phyloP scores from a whole-genome alignment of 2,329 filamentous ascomycete genomes.

The Sclerotinia sclerotiorum region DNA sequence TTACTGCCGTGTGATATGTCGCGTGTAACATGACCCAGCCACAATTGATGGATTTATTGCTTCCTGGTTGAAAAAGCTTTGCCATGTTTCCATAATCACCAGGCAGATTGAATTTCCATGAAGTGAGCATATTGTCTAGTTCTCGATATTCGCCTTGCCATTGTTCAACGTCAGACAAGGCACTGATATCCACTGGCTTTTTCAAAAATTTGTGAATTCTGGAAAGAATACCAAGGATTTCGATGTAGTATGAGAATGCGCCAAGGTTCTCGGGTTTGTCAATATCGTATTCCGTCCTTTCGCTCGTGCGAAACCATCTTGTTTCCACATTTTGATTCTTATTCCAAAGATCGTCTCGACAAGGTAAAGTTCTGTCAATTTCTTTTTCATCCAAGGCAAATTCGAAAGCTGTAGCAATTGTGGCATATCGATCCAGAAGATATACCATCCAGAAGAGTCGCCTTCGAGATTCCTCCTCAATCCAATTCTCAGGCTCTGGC shows the following conservation, averaged over 20 bases:
- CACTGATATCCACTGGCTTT: constrained; percentile 83
- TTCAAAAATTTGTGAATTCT: constrained; percentile 88
- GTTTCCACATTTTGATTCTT: constrained; percentile 84
- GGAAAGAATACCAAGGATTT: constrained; percentile 82
- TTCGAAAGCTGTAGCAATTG: constrained; percentile 87
- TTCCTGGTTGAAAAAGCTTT: constrained; percentile 69
- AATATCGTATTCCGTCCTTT: constrained; percentile 59
- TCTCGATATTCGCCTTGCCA: constrained; percentile 88
- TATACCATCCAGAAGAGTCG: constrained; percentile 95
- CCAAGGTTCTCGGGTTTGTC: constrained; percentile 79
- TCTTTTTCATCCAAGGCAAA: constrained; percentile 87
- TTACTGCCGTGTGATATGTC: constrained; percentile 85
- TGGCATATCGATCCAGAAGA: constrained; percentile 84
- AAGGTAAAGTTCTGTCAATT: constrained; percentile 83
- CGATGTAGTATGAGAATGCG: constrained; percentile 86
- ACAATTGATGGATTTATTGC: constrained; percentile 70
- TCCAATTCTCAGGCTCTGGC: constrained; percentile 78
- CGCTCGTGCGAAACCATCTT: constrained; percentile 67
- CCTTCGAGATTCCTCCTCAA: constrained; percentile 83
- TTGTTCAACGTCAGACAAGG: constrained; percentile 78
- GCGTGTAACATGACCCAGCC: constrained; percentile 76
- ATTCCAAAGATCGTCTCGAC: constrained; percentile 81
- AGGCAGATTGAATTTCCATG: constrained; percentile 83
- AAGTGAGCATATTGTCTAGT: constrained; percentile 74
- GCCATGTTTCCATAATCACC: constrained; percentile 82